Conservation (phyloP, 2,329 filamentous ascomycete species). For the Calonectria pteridis region DNA sequence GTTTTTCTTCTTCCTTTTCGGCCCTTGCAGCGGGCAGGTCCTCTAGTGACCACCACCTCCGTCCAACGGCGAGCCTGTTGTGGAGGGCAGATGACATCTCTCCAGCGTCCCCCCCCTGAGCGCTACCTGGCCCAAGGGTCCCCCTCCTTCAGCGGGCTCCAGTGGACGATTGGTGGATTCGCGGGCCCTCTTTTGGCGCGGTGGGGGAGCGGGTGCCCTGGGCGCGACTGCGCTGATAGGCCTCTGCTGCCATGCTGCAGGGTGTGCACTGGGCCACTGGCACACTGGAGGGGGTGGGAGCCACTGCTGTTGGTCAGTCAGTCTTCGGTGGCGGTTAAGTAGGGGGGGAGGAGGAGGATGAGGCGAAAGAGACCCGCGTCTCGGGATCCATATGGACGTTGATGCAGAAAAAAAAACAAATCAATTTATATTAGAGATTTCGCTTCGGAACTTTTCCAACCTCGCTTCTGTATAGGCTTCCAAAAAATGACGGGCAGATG, state of each 20-base stretch:
- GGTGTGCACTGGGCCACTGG: neutral
- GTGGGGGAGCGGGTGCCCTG: conserved; percentile 17
- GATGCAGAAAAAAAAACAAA: neutral
- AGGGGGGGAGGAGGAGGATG: neutral
- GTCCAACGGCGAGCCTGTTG: neutral
- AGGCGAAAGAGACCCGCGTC: neutral
- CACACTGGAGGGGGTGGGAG: neutral
- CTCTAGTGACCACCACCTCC: neutral
- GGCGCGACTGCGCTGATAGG: conserved; percentile 1
- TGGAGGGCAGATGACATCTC: conserved; percentile 6
- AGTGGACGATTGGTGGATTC: conserved; percentile 16
- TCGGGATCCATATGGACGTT: neutral
- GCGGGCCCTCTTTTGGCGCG: neutral
- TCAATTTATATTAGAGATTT: neutral
- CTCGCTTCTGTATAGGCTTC: neutral
- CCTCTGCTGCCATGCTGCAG: neutral
- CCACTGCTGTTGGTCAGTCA: neutral
- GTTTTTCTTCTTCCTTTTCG: conserved; percentile 3
- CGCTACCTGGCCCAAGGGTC: neutral
- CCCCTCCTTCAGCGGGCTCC: conserved; percentile 6
- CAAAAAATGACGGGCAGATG: neutral
- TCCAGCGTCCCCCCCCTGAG: neutral
- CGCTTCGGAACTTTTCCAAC: neutral
- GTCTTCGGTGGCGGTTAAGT: neutral
- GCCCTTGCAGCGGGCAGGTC: conserved; percentile 9